Evolutionary conservation across 1,139 yeast genomes (phyloP), one percentile per base, ranked within the genome.

Genomic region (Yamadazyma membranifaciens): DNA sequence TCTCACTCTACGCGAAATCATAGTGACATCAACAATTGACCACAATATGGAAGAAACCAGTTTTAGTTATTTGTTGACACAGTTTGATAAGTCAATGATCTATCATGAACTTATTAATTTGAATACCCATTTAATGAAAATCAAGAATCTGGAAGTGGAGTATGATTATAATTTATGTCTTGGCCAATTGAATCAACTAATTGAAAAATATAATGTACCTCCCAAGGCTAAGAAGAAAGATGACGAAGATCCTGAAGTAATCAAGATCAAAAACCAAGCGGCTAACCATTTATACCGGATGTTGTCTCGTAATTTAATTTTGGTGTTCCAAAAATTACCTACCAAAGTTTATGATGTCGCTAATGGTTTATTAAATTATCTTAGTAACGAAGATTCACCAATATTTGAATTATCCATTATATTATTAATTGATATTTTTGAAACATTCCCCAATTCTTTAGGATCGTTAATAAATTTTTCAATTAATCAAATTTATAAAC

Each of bases 311-410:
- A 63, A 60, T 40, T 46, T 64, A 34, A 54, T 60, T 4, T 20
- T 58, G 34, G 60, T 67, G 2, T 57, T 71, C 34, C 53, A 56
- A 9, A 54, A 62, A 17, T 49, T 66, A 15, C 64, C 75, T 1
- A 61, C 63, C n/a, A 69, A 68, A 42, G 56, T 62, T 3, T 67
- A 65, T 48, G 77, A 72, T 44, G 55, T 65, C 26, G 64, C 73
- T 38, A 71, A 71, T 47, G 57, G 52, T 16, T 57, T 69, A 22
- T 56, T 71, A 40, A 63, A 63, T 35, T 54, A 62, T 42, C 44
- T 70, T 32, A 51, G 44, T 13, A 52, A 50, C 16, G 50, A 48
- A 13, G 47, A 63, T 28, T 26, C 54, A 3, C 43, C 52, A 6
- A 54, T 55, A 3, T 55, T 62, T 3, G 54, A 56, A 32, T 50